Evolutionary conservation across 2,329 filamentous ascomycete species (phyloP).

Genomic region (Claviceps sp.): DNA sequence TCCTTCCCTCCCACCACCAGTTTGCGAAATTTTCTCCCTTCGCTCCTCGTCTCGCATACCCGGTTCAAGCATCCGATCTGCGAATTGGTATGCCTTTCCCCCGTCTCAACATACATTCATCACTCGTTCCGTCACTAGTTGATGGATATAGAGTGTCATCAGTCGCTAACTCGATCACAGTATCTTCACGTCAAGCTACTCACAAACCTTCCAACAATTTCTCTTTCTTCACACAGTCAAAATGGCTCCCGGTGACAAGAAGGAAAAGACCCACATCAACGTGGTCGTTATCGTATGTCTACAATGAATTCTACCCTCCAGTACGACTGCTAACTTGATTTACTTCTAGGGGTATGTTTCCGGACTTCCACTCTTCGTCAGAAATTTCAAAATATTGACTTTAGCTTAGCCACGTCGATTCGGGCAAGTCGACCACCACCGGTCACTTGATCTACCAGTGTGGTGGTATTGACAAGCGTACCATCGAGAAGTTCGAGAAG

Average conservation of each 20-base stretch:
- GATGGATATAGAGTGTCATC: not conserved
- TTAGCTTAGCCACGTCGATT: conserved; percentile 74
- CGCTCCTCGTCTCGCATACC: conserved; percentile 31
- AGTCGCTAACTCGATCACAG: conserved; percentile 2
- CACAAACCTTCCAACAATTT: conserved; percentile 4
- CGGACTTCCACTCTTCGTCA: conserved; percentile 10
- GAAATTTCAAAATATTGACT: conserved; percentile 18
- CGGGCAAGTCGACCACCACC: conserved; percentile 94
- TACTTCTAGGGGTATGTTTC: conserved; percentile 15
- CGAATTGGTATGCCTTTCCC: conserved; percentile 22
- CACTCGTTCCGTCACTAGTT: not conserved
- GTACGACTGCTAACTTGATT: conserved; percentile 9
- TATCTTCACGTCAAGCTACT: conserved; percentile 4
- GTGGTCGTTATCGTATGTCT: conserved; percentile 75
- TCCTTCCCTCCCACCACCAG: conserved; percentile 23
- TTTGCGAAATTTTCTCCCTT: conserved; percentile 22
- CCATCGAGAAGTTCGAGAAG: conserved; percentile 99
- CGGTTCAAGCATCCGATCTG: conserved; percentile 31
- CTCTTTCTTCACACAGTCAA: conserved; percentile 2
- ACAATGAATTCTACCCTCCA: not conserved
- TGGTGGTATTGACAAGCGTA: conserved; percentile 99
- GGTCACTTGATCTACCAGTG: conserved; percentile 99
- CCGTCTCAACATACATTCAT: not conserved
- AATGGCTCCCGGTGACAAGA: conserved; percentile 45
- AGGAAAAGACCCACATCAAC: conserved; percentile 93